Evolutionary conservation across 495 filamentous ascomycete genomes (phyloP).

Genomic region (Xylaria palmicola): DNA sequence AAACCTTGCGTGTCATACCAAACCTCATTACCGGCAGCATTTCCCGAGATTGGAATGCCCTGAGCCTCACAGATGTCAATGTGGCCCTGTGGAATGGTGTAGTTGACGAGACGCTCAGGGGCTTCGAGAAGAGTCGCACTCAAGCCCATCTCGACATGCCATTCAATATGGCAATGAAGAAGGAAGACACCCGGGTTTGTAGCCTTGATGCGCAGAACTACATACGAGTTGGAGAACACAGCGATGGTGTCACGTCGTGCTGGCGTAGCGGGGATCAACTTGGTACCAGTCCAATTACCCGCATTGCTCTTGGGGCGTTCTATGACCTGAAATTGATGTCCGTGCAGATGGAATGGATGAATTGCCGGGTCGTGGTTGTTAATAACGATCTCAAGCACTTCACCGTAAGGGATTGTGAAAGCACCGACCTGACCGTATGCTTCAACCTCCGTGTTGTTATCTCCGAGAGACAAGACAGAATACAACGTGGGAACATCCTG

Average conservation of each 20-base stretch:
- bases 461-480: conserved; percentile 64
- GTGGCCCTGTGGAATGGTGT: conserved; percentile 63
- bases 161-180: conserved; percentile 82
- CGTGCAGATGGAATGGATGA: conserved; percentile 60
- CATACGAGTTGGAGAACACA: conserved; percentile 53
- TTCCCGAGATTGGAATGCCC: conserved; percentile 57
- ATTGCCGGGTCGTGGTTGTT: conserved; percentile 72
- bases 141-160: conserved; percentile 74
- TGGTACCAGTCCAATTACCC: conserved; percentile 40
- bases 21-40: conserved; percentile 72
- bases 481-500: conserved; percentile 81
- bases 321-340: conserved; percentile 77
- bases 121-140: conserved; percentile 70
- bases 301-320: conserved; percentile 43
- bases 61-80: conserved; percentile 54
- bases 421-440: conserved; percentile 79
- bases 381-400: conserved; percentile 74
- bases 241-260: conserved; percentile 58
- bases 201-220: conserved; percentile 58
- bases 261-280: conserved; percentile 42
- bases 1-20: conserved; percentile 59
- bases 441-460: conserved; percentile 55
- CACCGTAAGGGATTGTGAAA: conserved; percentile 59
- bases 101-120: conserved; percentile 57
- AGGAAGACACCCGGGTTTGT: conserved; percentile 77